Conservation (phyloP, 345 rosid genomes). For the Arabidopsis suecica region DNA sequence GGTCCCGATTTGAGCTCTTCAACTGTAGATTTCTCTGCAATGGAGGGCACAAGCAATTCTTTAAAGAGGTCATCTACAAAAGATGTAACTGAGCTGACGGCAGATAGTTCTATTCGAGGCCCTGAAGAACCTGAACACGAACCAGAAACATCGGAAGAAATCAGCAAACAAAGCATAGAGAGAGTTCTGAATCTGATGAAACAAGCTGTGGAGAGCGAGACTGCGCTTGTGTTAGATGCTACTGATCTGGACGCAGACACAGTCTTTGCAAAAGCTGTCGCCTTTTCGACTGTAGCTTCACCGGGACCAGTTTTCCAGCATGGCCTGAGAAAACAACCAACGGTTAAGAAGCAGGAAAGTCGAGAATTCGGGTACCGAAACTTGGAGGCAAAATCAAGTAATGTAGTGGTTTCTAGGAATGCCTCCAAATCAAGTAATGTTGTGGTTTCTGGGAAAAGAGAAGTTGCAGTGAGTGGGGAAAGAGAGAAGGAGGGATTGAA, state of each 20-base stretch:
- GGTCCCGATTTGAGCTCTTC: conserved; percentile 27
- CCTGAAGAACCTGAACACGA: conserved; percentile 31
- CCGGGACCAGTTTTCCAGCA: conserved; percentile 64
- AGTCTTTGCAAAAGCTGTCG: conserved; percentile 59
- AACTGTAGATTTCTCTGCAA: neutral
- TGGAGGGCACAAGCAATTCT: conserved; percentile 24
- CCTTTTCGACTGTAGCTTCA: conserved; percentile 64
- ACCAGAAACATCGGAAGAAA: conserved; percentile 41
- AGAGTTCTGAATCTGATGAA: conserved; percentile 58
- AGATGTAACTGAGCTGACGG: conserved; percentile 20
- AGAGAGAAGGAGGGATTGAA: conserved; percentile 41
- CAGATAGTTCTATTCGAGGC: conserved; percentile 13
- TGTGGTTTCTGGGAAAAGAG: conserved; percentile 7
- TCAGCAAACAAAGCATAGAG: conserved; percentile 42
- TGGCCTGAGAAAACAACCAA: conserved; percentile 45
- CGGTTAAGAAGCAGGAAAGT: conserved; percentile 48
- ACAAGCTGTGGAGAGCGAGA: conserved; percentile 76
- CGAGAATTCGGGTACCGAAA: conserved; percentile 42
- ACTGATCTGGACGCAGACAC: conserved; percentile 63
- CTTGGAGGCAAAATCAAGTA: conserved; percentile 38
- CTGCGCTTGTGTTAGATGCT: conserved; percentile 61
- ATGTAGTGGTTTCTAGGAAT: too few species aligned
- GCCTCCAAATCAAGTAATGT: conserved; percentile 26
- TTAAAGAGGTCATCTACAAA: conserved; percentile 15
- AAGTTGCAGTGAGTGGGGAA: conserved; percentile 37